phyloP scores from a whole-genome alignment of 179 eudicot genomes.

The Patellifolia procumbens region DNA sequence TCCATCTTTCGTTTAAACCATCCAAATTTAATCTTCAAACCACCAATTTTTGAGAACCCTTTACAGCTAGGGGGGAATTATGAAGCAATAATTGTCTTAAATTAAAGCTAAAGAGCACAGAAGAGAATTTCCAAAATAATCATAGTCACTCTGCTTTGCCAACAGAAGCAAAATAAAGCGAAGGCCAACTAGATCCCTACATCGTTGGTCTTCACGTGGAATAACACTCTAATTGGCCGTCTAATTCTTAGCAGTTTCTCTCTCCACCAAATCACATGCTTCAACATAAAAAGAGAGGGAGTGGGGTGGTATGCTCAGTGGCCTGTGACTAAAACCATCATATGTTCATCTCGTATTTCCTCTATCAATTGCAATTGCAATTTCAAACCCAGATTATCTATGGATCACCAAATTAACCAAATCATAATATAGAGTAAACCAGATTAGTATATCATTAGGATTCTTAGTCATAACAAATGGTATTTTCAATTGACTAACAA shows the following conservation, averaged over 20 bases:
- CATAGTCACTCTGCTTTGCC: slow-evolving; percentile 29
- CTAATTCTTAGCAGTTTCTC: slow-evolving; percentile 25
- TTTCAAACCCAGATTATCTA: not conserved
- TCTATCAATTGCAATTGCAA: not conserved
- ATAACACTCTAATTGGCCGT: slow-evolving; percentile 30
- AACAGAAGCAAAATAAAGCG: slow-evolving; percentile 29
- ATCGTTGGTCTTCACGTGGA: slow-evolving; percentile 43
- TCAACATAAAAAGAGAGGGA: slow-evolving; percentile 19
- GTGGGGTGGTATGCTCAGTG: slow-evolving; percentile 13
- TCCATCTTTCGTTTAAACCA: not conserved
- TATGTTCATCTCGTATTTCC: slow-evolving; percentile 1
- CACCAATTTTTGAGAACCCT: slow-evolving; percentile 24
- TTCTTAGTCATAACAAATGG: too few relatives aligned
- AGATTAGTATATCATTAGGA: too few relatives aligned
- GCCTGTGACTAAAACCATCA: slow-evolving; percentile 11
- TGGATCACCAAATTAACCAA: not conserved
- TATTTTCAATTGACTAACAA: too few relatives aligned
- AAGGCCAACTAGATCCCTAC: slow-evolving; percentile 24
- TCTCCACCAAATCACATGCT: slow-evolving; percentile 34
- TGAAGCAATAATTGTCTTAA: slow-evolving; percentile 30
- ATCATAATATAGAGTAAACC: not conserved
- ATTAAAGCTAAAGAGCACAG: slow-evolving; percentile 18
- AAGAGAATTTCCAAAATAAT: slow-evolving; percentile 22
- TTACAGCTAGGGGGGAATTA: slow-evolving; percentile 35
- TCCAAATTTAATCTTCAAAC: slow-evolving; percentile 1